Evolutionary conservation across 805 yeast genomes (phyloP).

Genomic region (Cyberlindnera euphorbiae): DNA sequence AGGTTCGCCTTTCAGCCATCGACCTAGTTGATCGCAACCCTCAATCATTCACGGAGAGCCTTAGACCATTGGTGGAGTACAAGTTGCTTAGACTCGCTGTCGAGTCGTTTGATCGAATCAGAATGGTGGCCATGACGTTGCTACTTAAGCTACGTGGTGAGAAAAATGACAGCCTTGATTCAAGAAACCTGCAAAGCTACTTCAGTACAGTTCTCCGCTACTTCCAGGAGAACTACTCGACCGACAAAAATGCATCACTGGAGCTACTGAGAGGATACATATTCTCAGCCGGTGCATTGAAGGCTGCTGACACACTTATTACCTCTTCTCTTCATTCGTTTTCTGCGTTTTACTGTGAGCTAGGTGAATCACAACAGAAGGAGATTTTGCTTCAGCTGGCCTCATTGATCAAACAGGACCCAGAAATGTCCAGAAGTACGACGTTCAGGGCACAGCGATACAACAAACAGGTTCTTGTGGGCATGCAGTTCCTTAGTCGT

Average conservation of each 20-base stretch:
- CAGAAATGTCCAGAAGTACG: constrained; percentile 1
- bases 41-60: not conserved
- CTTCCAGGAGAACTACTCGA: constrained; percentile 19
- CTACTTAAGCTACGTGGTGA: constrained; percentile 27
- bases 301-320: constrained; percentile 43
- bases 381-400: constrained; percentile 24
- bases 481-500: constrained; percentile 23
- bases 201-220: constrained; percentile 25
- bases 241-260: constrained; percentile 12
- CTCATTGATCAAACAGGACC: constrained; percentile 25
- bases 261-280: constrained; percentile 54
- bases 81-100: constrained; percentile 36
- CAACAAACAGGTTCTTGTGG: constrained; percentile 19
- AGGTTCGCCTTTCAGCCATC: constrained; percentile 53
- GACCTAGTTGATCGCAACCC: constrained; percentile 32
- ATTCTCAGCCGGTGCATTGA: constrained; percentile 52
- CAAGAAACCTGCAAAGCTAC: constrained; percentile 24
- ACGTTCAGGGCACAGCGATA: constrained; percentile 14
- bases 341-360: constrained; percentile 26
- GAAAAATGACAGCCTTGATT: constrained; percentile 9
- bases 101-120: constrained; percentile 56
- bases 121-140: constrained; percentile 39
- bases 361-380: constrained; percentile 8
- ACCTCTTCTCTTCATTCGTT: constrained; percentile 39
- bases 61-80: not conserved